Base-by-base conservation (phyloP, 2,329 filamentous ascomycete genomes). In the Chalara sp. region DNA sequence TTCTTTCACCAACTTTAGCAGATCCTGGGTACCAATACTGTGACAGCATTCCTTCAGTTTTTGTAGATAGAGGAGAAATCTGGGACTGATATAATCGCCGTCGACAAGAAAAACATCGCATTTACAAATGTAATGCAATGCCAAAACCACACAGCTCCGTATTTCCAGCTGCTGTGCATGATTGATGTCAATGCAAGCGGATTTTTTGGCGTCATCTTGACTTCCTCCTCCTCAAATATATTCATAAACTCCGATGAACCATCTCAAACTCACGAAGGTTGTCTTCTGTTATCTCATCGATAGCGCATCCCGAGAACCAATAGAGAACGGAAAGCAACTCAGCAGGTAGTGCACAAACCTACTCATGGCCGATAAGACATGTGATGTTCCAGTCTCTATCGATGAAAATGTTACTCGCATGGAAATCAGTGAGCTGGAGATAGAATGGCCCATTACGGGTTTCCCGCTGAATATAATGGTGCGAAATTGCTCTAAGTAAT, bases 311-410 rank as follows among this genome's bases (percentile, higher is more conserved):
- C 21, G 64, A 65, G 32, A 69, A 58, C 66, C 63, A 70, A 55
- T 65, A 65, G 3, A 61, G 63, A 31, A 62, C 56, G 1, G 44
- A 13, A 42, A 65, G 57, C 56, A 54, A 61, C 50, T 65, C 65
- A 6, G 53, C 48, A 45, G 65, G 65, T 42, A 62, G 57, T 21
- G 65, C 54, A 53, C 60, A 69, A 29, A 67, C 55, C 65, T 63
- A 70, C 55, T 69, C 66, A 21, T 65, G 59, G 51, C 70, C 66
- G 12, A 70, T 63, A 1, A 69, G 39, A 42, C 56, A 57, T 10
- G 57, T 65, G 32, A 70, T 56, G 45, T 70, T 67, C 65, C 65
- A 68, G 30, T 68, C 46, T 29, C 66, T 47, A 49, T 70, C 65
- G 11, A 69, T 63, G 32, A 70, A 61, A 30, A 71, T 63, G 44